phyloP scores from a whole-genome alignment of 2,329 filamentous ascomycete genomes.

The Furcasterigmium furcatum region DNA sequence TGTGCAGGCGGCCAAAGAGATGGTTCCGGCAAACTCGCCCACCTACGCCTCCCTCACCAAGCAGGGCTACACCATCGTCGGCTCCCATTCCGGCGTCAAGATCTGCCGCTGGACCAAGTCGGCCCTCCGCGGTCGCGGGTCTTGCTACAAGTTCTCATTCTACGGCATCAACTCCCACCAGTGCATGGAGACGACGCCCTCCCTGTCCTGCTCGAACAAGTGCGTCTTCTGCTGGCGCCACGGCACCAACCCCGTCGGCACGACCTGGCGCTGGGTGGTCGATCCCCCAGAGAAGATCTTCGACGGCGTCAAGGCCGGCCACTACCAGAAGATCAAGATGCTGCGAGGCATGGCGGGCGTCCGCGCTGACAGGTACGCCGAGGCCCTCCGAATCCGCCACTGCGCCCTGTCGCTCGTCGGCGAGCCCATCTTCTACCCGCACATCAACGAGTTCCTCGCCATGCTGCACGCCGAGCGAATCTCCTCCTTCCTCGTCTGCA shows the following conservation, averaged over 20 bases:
- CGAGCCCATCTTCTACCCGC: constrained; percentile 97
- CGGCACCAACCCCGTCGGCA: constrained; percentile 94
- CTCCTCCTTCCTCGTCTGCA: constrained; percentile 49
- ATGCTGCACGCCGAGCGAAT: constrained; percentile 42
- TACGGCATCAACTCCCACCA: constrained; percentile 96
- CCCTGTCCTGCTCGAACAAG: constrained; percentile 94
- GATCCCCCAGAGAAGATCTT: constrained; percentile 90
- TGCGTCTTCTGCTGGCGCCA: constrained; percentile 99
- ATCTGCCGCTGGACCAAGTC: constrained; percentile 99
- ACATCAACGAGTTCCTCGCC: constrained; percentile 96
- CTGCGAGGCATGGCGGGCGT: constrained; percentile 91
- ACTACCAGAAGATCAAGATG: constrained; percentile 98
- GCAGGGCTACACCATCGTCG: constrained; percentile 93
- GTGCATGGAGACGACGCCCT: constrained; percentile 97
- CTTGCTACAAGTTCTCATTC: constrained; percentile 97
- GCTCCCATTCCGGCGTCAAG: constrained; percentile 93
- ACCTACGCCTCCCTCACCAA: constrained; percentile 89
- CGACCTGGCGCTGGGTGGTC: constrained; percentile 94
- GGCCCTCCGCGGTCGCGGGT: constrained; percentile 85
- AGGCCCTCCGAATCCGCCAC: constrained; percentile 90
- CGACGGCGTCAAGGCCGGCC: constrained; percentile 81
- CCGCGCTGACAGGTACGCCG: constrained; percentile 83
- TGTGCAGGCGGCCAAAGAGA: constrained; percentile 66
- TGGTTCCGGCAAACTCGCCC: constrained; percentile 89
- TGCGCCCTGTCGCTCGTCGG: constrained; percentile 91